Conservation (phyloP, 345 rosid genomes). For the Sonneratia caseolaris region DNA sequence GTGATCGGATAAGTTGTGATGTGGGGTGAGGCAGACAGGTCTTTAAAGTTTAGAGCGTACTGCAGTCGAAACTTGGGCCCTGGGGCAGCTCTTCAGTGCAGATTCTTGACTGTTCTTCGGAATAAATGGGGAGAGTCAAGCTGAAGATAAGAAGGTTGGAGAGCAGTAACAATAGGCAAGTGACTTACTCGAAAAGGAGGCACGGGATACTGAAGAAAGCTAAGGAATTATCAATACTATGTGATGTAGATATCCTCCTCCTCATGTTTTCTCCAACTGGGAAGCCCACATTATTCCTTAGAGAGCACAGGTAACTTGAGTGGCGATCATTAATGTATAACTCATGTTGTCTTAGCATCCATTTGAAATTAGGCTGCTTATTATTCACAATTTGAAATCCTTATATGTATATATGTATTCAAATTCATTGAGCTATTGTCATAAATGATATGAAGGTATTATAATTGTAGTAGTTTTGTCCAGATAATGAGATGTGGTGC, state of each 20-base stretch:
- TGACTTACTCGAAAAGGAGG: constrained; percentile 74
- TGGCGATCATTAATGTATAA: neutral
- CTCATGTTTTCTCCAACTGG: constrained; percentile 89
- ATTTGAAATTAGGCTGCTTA: neutral
- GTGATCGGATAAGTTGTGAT: neutral
- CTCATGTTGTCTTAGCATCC: neutral
- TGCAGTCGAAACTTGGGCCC: neutral
- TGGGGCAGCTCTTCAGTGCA: neutral
- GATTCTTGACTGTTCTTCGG: neutral
- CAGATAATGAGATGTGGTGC: neutral
- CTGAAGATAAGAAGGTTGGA: constrained; percentile 77
- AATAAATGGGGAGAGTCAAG: constrained; percentile 87
- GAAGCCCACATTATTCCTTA: constrained; percentile 58
- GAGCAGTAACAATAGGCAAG: constrained; percentile 61
- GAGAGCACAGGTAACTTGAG: constrained; percentile 51
- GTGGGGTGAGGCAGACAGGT: neutral
- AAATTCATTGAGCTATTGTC: too few relatives aligned
- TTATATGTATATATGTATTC: neutral
- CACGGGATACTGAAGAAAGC: constrained; percentile 89
- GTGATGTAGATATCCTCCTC: constrained; percentile 74
- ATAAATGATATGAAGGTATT: too few relatives aligned
- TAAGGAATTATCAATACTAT: constrained; percentile 71
- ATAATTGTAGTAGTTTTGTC: too few relatives aligned
- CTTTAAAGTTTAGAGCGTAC: neutral
- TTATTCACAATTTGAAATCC: neutral